Conservation (phyloP, 176 grass and related monocot genomes). For the Oryza longistaminata region DNA sequence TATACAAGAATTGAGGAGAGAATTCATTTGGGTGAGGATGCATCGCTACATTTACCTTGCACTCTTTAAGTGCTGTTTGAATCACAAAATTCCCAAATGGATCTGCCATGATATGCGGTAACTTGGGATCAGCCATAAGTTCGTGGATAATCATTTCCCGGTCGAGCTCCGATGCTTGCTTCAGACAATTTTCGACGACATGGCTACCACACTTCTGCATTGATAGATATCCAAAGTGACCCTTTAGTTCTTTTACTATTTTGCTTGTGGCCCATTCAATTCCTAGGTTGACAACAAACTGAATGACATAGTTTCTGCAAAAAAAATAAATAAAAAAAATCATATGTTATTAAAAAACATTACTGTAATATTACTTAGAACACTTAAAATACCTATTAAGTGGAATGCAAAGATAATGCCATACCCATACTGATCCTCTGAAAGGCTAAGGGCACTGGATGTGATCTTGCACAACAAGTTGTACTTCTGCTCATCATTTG, state of each 20-base stretch:
- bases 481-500: slow-evolving; percentile 60
- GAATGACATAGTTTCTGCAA: slow-evolving; percentile 90
- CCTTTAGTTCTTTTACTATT: slow-evolving; percentile 58
- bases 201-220: slow-evolving; percentile 86
- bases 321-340: slow-evolving; percentile 23
- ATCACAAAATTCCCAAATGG: slow-evolving; percentile 78
- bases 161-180: background rate
- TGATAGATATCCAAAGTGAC: slow-evolving; percentile 57
- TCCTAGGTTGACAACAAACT: slow-evolving; percentile 61
- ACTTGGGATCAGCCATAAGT: slow-evolving; percentile 59
- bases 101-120: slow-evolving; percentile 52
- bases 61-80: slow-evolving; percentile 63
- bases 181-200: slow-evolving; percentile 76
- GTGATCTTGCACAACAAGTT: slow-evolving; percentile 53
- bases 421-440: slow-evolving; percentile 86
- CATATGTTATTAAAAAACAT: slow-evolving; percentile 23
- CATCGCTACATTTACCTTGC: slow-evolving; percentile 43
- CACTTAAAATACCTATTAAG: slow-evolving; percentile 14
- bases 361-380: background rate
- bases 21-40: slow-evolving; percentile 18
- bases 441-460: slow-evolving; percentile 54
- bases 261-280: slow-evolving; percentile 54
- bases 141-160: slow-evolving; percentile 53
- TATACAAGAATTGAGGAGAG: slow-evolving; percentile 21
- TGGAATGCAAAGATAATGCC: background rate